Percentiles rank a stretch among this genome's conserved stretches.
phyloP scores from a whole-genome alignment of 78 protist species.

The Speleostelium caveatum region DNA sequence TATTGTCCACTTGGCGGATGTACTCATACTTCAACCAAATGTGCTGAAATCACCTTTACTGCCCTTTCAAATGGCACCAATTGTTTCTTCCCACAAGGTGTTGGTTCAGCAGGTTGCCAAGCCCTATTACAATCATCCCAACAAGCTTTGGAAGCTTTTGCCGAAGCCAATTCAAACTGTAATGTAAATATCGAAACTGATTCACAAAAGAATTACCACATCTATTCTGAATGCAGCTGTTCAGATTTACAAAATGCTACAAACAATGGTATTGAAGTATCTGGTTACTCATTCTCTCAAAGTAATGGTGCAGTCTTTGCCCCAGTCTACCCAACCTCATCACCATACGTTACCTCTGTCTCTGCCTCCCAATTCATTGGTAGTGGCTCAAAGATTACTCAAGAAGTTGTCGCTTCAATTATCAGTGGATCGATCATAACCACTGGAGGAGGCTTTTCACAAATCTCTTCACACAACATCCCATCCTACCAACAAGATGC shows the following conservation, averaged over 20 bases:
- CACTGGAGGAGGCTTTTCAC: constrained; percentile 78
- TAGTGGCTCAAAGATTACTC: neutral
- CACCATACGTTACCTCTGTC: constrained; percentile 78
- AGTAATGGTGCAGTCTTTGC: constrained; percentile 51
- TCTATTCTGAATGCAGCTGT: constrained; percentile 54
- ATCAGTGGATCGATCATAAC: constrained; percentile 53
- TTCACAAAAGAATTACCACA: constrained; percentile 18
- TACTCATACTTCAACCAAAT: constrained; percentile 19
- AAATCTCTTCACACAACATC: neutral
- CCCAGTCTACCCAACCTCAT: constrained; percentile 78
- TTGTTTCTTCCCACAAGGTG: constrained; percentile 83
- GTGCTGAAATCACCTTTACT: constrained; percentile 40
- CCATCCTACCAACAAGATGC: neutral
- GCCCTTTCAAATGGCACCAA: constrained; percentile 21
- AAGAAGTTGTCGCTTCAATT: constrained; percentile 60
- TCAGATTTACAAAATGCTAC: neutral
- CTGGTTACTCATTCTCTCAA: constrained; percentile 16
- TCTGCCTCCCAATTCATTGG: constrained; percentile 57
- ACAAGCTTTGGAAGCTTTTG: constrained; percentile 22
- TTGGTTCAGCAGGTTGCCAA: constrained; percentile 11
- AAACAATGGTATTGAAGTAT: constrained; percentile 4
- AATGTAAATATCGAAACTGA: constrained; percentile 24
- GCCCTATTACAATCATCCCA: neutral
- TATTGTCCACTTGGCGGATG: constrained; percentile 84
- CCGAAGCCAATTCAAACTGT: constrained; percentile 1